Percentiles rank a stretch among this genome's conserved stretches.
These are phyloP conservation scores for Mucor velutinosus DNA, from an alignment of 371 early-diverging fungal species.

Conservation along the genomic window DNA sequence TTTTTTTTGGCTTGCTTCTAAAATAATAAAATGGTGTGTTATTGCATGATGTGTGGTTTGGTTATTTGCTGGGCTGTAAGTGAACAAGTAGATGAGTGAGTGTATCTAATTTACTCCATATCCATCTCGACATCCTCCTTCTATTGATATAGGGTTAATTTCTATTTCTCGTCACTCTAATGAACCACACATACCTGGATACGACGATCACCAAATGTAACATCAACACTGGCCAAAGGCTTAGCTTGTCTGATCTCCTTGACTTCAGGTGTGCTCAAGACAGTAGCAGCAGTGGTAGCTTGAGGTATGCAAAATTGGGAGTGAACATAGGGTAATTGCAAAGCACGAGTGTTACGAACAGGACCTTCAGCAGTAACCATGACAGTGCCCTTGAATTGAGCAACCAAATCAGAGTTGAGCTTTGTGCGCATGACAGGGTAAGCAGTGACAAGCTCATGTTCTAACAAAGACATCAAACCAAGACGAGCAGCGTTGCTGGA, in stretches of 20 bases:
- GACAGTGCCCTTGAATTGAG: slow-evolving; percentile 89
- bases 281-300: slow-evolving; percentile 41
- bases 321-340: slow-evolving; percentile 71
- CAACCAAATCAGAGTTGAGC: slow-evolving; percentile 64
- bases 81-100: background rate
- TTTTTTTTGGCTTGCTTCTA: background rate
- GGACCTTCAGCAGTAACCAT: slow-evolving; percentile 77
- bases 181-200: slow-evolving; percentile 22
- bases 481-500: slow-evolving; percentile 82
- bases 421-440: slow-evolving; percentile 74
- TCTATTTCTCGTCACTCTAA: background rate
- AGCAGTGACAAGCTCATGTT: slow-evolving; percentile 74
- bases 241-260: slow-evolving; percentile 41
- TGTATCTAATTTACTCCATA: slow-evolving; percentile 21
- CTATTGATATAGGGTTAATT: slow-evolving; percentile 2
- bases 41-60: background rate
- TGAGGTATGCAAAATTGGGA: slow-evolving; percentile 65
- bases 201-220: slow-evolving; percentile 43
- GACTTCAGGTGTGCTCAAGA: slow-evolving; percentile 44
- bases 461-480: slow-evolving; percentile 83
- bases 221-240: slow-evolving; percentile 22
- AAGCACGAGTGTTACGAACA: slow-evolving; percentile 66
- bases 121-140: slow-evolving; percentile 43
- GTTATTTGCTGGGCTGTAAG: background rate
- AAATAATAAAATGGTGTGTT: background rate